Base-by-base conservation (phyloP, 2,329 filamentous ascomycete genomes). In the Sclerotinia sclerotiorum region DNA sequence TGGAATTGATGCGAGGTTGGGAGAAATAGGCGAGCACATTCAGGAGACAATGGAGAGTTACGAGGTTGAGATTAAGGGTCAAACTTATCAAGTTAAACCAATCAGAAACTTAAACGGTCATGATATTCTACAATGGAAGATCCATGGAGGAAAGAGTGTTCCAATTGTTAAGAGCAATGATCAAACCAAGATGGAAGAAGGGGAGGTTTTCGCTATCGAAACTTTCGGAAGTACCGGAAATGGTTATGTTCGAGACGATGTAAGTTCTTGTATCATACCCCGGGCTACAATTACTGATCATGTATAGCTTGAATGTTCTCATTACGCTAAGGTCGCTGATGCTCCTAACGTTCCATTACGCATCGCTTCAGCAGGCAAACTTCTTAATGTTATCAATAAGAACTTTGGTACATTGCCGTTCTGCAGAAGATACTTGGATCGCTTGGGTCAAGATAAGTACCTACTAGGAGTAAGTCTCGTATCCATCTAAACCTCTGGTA, bases 121-220 rank as follows among this genome's bases (percentile, higher is more conserved):
- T 82, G 94, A 91, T 73, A 97, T 97, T 76, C 84, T 92, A 68
- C 93, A 88, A 70, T 95, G 94, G 82, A 89, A 88, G 78, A 97
- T 97, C 75, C 94, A 97, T 81, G 93, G 94, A 69, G 91, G 88
- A 75, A 97, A 97, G 84, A 93, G 91, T 73, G 92, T 97, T 64
- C 94, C 94, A 0, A 97, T 97, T 76, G 93, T 97, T 72, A 97
- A 97, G 83, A 90, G 88, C 71, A 87, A 87, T 71, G 92, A 97
- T 76, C 88, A 90, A 78, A 96, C 93, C 65, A 97, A 97, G 85
- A 98, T 98, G 94, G 94, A 97, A 81, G 94, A 97, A 81, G 93
- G 93, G 54, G 94, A 98, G 77, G 89, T 93, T 24, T 98, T 96
- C 79, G 94, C 94, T 72, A 97, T 97, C 74, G 94, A 97, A 82